These are phyloP conservation scores for Seminavis robusta DNA, from an alignment of 108 stramenopile species.

Conservation along the genomic window DNA sequence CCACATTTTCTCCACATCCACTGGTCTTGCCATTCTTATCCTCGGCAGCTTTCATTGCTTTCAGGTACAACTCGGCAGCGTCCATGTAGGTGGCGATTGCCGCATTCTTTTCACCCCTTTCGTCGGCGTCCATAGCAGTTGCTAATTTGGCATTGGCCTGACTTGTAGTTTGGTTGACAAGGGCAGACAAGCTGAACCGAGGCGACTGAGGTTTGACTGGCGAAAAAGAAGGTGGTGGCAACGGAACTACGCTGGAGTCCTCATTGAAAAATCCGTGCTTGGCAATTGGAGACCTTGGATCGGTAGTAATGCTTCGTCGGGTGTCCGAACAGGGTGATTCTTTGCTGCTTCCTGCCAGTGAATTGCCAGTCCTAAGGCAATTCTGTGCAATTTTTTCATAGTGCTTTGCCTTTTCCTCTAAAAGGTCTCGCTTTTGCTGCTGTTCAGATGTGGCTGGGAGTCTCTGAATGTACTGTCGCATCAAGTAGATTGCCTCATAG, in stretches of 20 bases:
- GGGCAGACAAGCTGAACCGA: slow-evolving; percentile 5
- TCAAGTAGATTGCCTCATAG: slow-evolving; percentile 56
- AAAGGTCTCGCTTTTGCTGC: slow-evolving; percentile 10
- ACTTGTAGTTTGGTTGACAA: not conserved
- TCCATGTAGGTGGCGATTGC: slow-evolving; percentile 43
- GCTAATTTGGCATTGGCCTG: slow-evolving; percentile 40
- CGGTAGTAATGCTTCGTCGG: not conserved
- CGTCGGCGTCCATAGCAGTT: slow-evolving; percentile 52
- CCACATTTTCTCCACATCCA: not conserved
- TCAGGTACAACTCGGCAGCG: slow-evolving; percentile 49
- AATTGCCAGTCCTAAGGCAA: slow-evolving; percentile 26
- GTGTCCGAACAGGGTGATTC: not conserved
- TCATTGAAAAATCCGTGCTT: slow-evolving; percentile 11
- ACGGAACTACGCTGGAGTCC: not conserved
- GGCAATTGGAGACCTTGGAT: slow-evolving; percentile 7
- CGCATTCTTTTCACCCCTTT: slow-evolving; percentile 15
- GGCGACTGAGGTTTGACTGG: not conserved
- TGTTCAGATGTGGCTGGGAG: slow-evolving; percentile 10
- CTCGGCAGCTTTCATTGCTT: slow-evolving; percentile 34
- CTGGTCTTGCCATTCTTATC: slow-evolving; percentile 3
- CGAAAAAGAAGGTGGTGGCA: not conserved
- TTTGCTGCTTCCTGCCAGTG: not conserved
- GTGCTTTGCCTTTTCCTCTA: slow-evolving; percentile 42
- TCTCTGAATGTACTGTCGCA: slow-evolving; percentile 31
- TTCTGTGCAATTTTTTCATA: slow-evolving; percentile 42